A percentile compares a stretch with the other conserved stretches of the same genome.
These are phyloP conservation scores for Furcasterigmium furcatum DNA, from an alignment of 2,329 filamentous ascomycete genomes.

Conservation along the genomic window DNA sequence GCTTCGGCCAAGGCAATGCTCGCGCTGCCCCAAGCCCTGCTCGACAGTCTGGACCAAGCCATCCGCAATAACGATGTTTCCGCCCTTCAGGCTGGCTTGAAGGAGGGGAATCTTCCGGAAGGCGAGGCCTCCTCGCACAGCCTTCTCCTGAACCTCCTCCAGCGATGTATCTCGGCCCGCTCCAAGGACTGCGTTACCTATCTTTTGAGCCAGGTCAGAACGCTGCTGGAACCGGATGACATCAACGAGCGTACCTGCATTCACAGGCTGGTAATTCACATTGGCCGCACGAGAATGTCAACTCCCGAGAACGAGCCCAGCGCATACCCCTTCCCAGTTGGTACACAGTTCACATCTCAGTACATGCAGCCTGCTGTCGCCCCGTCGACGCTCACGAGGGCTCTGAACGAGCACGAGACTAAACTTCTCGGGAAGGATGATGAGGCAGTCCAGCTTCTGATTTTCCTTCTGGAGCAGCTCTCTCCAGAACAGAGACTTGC, in stretches of 20 bases:
- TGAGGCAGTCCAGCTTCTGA: conserved; percentile 67
- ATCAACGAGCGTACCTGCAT: conserved; percentile 93
- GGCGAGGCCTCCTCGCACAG: conserved; percentile 56
- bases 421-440: conserved; percentile 67
- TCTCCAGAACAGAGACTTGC: conserved; percentile 63
- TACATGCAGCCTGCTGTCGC: conserved; percentile 79
- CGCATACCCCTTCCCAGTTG: conserved; percentile 44
- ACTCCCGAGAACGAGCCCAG: conserved; percentile 45
- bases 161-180: conserved; percentile 70
- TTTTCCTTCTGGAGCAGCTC: conserved; percentile 64
- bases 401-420: conserved; percentile 64
- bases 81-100: conserved; percentile 53
- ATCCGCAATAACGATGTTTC: conserved; percentile 65
- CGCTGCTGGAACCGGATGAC: conserved; percentile 82
- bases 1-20: conserved; percentile 73
- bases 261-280: conserved; percentile 87
- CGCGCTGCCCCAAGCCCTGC: conserved; percentile 63
- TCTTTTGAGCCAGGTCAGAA: conserved; percentile 65
- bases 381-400: conserved; percentile 58
- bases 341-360: conserved; percentile 57
- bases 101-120: conserved; percentile 46
- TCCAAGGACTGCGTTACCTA: conserved; percentile 68
- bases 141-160: conserved; percentile 75
- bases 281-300: conserved; percentile 68
- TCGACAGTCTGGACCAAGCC: conserved; percentile 71